A percentile compares a stretch with the other conserved stretches of the same genome.
Conservation (phyloP, 352 stramenopile genomes). For the Pythium plurisporium region DNA sequence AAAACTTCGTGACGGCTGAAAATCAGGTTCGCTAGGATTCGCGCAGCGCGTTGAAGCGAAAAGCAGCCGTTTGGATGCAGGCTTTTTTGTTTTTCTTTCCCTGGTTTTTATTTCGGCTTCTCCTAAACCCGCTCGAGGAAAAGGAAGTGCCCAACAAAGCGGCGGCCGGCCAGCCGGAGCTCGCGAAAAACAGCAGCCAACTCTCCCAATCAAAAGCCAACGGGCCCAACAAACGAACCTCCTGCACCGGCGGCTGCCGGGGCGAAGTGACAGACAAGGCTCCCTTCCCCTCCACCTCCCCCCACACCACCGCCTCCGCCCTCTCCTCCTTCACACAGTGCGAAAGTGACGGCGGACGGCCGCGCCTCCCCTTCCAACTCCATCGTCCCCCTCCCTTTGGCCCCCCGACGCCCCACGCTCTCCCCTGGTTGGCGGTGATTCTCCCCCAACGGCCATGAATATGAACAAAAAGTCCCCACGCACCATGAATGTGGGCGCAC, state of each 20-base stretch:
- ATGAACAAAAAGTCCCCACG: slow-evolving; percentile 10
- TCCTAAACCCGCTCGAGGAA: slow-evolving; percentile 6
- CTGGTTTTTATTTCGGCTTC: neutral
- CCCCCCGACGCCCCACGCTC: neutral
- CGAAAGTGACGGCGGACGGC: slow-evolving; percentile 7
- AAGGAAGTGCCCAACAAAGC: slow-evolving; percentile 4
- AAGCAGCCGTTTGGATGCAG: neutral
- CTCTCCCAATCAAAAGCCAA: slow-evolving; percentile 3
- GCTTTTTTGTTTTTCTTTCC: too few species aligned
- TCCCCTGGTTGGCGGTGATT: neutral
- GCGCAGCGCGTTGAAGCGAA: slow-evolving; percentile 7
- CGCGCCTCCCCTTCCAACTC: neutral
- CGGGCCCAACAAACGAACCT: neutral
- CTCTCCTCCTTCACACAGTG: neutral
- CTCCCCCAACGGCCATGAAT: neutral
- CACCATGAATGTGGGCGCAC: slow-evolving; percentile 15
- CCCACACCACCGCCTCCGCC: neutral
- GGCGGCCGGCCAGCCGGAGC: neutral
- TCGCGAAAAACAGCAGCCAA: slow-evolving; percentile 4
- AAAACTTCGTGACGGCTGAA: neutral
- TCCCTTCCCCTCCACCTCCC: too few species aligned
- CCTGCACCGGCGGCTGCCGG: neutral
- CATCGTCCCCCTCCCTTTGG: neutral
- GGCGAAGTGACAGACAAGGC: slow-evolving; percentile 4
- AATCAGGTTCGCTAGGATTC: neutral